Evolutionary conservation across 257 asterid genomes (phyloP).

Genomic region (Plantago major): DNA sequence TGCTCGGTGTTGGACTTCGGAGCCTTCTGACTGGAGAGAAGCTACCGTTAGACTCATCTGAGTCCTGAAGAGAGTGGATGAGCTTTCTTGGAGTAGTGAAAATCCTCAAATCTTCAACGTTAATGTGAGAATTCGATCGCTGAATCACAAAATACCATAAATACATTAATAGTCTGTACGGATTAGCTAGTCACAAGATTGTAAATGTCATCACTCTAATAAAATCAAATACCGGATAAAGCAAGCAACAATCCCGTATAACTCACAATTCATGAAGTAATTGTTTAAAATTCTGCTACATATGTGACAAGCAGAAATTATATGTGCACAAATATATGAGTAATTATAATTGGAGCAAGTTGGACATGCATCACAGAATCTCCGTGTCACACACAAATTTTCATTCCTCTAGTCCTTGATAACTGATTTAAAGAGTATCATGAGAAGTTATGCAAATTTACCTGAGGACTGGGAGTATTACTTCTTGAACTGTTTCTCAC

Average conservation of each 20-base stretch:
- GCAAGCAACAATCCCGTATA: neutral
- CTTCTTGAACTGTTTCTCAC: conserved; percentile 37
- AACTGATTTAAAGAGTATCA: conserved; percentile 4
- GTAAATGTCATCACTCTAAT: too few relatives aligned
- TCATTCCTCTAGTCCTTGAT: conserved; percentile 3
- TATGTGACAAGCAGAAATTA: neutral
- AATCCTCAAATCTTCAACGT: conserved; percentile 57
- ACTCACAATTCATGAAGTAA: neutral
- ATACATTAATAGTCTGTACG: conserved; percentile 1
- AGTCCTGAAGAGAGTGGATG: conserved; percentile 76
- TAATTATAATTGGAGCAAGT: too few relatives aligned
- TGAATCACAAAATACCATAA: conserved; percentile 32
- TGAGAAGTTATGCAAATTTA: conserved; percentile 17
- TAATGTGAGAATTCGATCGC: conserved; percentile 55
- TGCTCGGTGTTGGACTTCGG: conserved; percentile 39
- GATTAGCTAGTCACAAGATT: too few relatives aligned
- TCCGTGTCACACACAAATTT: neutral
- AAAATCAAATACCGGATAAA: neutral
- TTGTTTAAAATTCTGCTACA: too few relatives aligned
- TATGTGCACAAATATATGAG: neutral
- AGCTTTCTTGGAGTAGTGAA: conserved; percentile 87
- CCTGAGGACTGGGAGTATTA: conserved; percentile 80
- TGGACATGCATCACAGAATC: neutral
- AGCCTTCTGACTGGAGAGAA: conserved; percentile 35
- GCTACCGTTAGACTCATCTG: conserved; percentile 33